Base-by-base conservation (phyloP, 2,329 filamentous ascomycete species). In the Sarocladium oryzae region DNA sequence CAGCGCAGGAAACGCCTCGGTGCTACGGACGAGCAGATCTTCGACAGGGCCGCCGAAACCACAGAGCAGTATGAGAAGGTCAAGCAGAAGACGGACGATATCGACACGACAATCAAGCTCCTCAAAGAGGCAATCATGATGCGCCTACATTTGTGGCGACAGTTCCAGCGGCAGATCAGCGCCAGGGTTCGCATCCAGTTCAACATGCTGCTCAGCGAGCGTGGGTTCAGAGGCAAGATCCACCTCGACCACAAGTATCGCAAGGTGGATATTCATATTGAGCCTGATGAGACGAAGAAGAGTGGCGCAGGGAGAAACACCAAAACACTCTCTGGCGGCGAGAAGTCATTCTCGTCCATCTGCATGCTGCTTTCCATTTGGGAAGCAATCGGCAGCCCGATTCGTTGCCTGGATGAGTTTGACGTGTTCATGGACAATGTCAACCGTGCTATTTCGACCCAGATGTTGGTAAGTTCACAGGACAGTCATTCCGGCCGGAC, bases 401-500 rank as follows among this genome's bases (percentile, higher is more conserved):
- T 99, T 54, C 83, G 93, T 51, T 99, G 93, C 63, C 76, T 99
- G 51, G 93, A 99, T 68, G 93, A 99, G 69, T 99, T 97, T 63
- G 93, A 99, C 65, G 93, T 99, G 28, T 99, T 96, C 75, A 99
- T 99, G 93, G 93, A 99, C 69, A 89, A 86, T 58, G 89, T 97
- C 53, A 99, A 99, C 68, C 84, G 93, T 54, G 89, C 88, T 52
- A 88, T 95, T 59, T 95, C 89, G 64, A 96, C 95, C 60, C 87
- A 88, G 56, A 89, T 99, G 86, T 87, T 99, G 67, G 86, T 89
- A 72, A 73, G 84, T 77, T 38, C 7, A 11, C 4, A 11, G 23
- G 37, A 32, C n/a, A n/a, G n/a, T n/a, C n/a, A n/a, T 32, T 7
- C 49, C 37, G 13, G 13, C 15, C 15, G 7, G 13, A 7, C 9